A percentile compares a stretch with the other conserved stretches of the same genome.
phyloP scores from a whole-genome alignment of 2,329 filamentous ascomycete genomes.

The Celoporthe dispersa region DNA sequence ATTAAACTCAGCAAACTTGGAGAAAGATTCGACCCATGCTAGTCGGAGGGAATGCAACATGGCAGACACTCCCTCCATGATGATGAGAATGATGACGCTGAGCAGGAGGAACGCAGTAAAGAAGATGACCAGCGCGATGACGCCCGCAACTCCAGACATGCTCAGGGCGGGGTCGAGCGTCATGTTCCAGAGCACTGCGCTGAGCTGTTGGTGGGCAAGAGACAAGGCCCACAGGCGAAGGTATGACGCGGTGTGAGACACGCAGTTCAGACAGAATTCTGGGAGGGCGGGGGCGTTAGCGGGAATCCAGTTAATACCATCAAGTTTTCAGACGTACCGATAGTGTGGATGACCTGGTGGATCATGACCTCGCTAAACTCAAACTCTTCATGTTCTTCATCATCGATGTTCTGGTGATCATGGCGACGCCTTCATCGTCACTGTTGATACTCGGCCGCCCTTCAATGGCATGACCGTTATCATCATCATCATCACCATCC shows the following conservation, averaged over 20 bases:
- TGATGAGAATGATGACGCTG: constrained; percentile 70
- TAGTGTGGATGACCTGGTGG: constrained; percentile 98
- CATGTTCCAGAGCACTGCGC: constrained; percentile 95
- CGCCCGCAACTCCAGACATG: constrained; percentile 68
- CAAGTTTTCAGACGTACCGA: constrained; percentile 69
- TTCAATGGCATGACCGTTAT: constrained; percentile 68
- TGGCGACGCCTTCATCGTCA: constrained; percentile 80
- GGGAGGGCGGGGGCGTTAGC: constrained; percentile 38
- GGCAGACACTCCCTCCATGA: constrained; percentile 95
- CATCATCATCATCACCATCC: constrained; percentile 82
- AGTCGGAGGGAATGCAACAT: constrained; percentile 92
- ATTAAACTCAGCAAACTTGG: constrained; percentile 93
- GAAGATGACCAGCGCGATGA: constrained; percentile 78
- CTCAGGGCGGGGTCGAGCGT: constrained; percentile 80
- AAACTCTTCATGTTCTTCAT: constrained; percentile 91
- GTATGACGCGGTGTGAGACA: constrained; percentile 98
- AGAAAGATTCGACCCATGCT: constrained; percentile 98
- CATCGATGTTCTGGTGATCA: constrained; percentile 86
- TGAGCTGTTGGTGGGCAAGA: constrained; percentile 95
- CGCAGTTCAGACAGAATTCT: constrained; percentile 99
- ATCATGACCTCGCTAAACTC: constrained; percentile 98
- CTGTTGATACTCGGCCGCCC: constrained; percentile 57
- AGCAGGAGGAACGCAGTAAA: constrained; percentile 93
- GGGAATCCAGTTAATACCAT: not conserved
- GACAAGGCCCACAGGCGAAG: constrained; percentile 98